phyloP scores from a whole-genome alignment of 2,329 filamentous ascomycete species.

The Alternaria ethzedia region DNA sequence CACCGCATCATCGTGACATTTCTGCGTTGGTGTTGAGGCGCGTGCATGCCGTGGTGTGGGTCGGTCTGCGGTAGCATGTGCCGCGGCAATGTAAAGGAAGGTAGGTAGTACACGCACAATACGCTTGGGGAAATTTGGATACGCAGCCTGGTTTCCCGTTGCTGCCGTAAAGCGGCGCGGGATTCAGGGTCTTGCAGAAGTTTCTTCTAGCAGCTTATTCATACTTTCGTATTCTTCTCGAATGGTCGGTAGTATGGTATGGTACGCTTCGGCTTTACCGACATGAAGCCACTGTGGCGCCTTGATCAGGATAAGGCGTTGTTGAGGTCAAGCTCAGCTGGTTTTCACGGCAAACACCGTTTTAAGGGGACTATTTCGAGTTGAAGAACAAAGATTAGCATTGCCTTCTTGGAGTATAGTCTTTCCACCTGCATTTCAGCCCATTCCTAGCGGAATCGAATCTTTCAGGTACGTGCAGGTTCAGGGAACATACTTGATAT shows the following conservation, averaged over 20 bases:
- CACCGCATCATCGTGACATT: slow-evolving; percentile 6
- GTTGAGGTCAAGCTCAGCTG: not conserved
- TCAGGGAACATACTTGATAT: not conserved
- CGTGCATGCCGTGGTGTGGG: not conserved
- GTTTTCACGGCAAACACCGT: not conserved
- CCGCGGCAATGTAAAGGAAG: not conserved
- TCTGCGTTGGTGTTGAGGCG: slow-evolving; percentile 5
- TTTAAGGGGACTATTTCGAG: not conserved
- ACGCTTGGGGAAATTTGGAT: not conserved
- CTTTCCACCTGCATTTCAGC: not conserved
- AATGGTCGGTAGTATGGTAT: not conserved
- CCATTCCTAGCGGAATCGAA: not conserved
- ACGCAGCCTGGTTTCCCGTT: not conserved
- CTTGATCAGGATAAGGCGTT: not conserved
- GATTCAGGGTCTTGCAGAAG: not conserved
- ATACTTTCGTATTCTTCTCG: not conserved
- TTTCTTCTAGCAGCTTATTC: not conserved
- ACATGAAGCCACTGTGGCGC: not conserved
- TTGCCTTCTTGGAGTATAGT: not conserved
- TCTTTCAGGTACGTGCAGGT: not conserved
- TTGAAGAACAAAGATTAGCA: not conserved
- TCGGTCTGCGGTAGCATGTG: not conserved
- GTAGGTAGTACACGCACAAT: not conserved
- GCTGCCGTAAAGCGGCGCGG: not conserved
- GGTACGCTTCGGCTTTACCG: not conserved